Evolutionary conservation across 371 early-diverging fungal species (phyloP), one percentile per base, ranked within the genome.

Genomic region (Mortierella sp.): DNA sequence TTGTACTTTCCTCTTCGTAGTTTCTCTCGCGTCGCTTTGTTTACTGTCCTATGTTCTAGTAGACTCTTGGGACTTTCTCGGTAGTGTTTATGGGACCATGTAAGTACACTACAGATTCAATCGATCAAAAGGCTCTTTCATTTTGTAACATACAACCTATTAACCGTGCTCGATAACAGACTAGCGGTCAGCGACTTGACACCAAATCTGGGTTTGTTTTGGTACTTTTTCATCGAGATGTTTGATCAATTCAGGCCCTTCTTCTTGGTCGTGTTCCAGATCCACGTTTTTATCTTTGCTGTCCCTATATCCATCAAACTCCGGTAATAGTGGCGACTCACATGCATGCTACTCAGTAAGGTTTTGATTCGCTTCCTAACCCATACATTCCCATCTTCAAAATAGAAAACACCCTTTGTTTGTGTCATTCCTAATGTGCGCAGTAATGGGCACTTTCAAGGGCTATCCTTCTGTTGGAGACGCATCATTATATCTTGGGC

Each of bases 191-290:
- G 90, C 28, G 98, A 99, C 68, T 83, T 99, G 75, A 94, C 95
- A 32, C 98, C 98, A n/a, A 99, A 96, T 83, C 87, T 97, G 39
- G 98, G 98, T 5, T 84, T 98, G 73, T 97, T 91, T 81, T 99
- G 99, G 99, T 99, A 99, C 86, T 97, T 98, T 77, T 97, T 98
- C 86, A 97, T 95, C 55, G 98, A 99, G 81, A 96, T 99, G 84
- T 99, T 99, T 89, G 97, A 97, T 72, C 96, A 96, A 70, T 99
- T 98, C 88, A 92, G 98, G 58, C 83, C 91, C 0, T 97, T 98
- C 83, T 99, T 97, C 85, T 77, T 96, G 83, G 83, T 93, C 20
- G 96, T 96, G 5, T 97, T 98, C 83, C 98, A 97, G 83, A 88
- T 98, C 47, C 92, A 94, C 37, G 91, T 90, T 3, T 91, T 97